Evolutionary conservation across 2,329 filamentous ascomycete species (phyloP).

Genomic region (Alternaria triticimaculans): DNA sequence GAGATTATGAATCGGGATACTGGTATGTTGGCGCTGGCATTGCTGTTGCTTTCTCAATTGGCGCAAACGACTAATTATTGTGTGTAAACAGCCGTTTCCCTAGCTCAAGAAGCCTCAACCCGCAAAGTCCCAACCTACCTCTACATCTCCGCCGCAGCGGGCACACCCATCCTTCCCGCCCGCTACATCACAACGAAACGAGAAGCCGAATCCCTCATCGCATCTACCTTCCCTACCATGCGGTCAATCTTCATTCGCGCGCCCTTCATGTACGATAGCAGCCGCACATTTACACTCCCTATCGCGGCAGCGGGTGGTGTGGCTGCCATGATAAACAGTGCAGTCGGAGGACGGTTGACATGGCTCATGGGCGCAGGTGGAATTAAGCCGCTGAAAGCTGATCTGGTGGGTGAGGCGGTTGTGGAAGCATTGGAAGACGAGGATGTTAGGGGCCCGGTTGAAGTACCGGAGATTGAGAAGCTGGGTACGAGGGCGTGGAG

Average conservation of each 20-base stretch:
- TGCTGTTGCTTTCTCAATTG: too few relatives aligned
- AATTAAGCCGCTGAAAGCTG: conserved; percentile 85
- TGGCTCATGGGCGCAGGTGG: conserved; percentile 82
- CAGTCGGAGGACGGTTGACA: conserved; percentile 77
- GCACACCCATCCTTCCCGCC: conserved; percentile 80
- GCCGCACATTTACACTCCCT: conserved; percentile 80
- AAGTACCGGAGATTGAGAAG: conserved; percentile 79
- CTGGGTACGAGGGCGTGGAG: conserved; percentile 86
- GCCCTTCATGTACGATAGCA: conserved; percentile 87
- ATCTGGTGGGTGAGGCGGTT: conserved; percentile 85
- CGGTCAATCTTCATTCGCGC: conserved; percentile 83
- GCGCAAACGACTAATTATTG: background rate
- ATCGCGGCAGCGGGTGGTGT: conserved; percentile 79
- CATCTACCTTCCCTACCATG: conserved; percentile 74
- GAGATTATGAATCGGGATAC: conserved; percentile 95
- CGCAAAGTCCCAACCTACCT: conserved; percentile 74
- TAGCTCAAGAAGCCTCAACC: conserved; percentile 76
- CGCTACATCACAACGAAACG: conserved; percentile 92
- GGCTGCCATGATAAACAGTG: conserved; percentile 76
- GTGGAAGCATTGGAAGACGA: conserved; percentile 85
- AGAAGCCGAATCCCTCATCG: conserved; percentile 81
- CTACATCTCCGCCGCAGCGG: conserved; percentile 87
- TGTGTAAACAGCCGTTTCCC: conserved; percentile 66
- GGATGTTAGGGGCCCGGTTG: conserved; percentile 74
- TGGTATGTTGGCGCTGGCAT: conserved; percentile 45